Evolutionary conservation across 371 early-diverging fungal species (phyloP).

Genomic region (Agmasoma carcini): DNA sequence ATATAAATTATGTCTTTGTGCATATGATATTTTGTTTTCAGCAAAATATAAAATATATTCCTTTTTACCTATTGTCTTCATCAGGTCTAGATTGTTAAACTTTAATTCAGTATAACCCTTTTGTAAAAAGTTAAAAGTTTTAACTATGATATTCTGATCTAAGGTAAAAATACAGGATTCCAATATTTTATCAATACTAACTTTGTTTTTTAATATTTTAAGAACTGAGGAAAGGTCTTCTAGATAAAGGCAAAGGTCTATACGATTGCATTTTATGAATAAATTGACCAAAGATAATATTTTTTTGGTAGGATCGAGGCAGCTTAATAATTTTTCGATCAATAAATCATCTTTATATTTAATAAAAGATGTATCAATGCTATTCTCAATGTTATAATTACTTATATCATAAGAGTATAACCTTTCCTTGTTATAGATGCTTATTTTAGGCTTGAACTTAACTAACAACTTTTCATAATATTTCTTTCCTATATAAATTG

Average conservation of each 20-base stretch:
- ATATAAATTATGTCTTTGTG: background rate
- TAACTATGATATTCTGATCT: background rate
- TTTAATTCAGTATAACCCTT: background rate
- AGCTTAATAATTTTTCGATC: background rate
- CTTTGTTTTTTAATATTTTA: background rate
- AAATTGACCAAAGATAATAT: background rate
- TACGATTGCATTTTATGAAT: background rate
- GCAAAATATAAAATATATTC: background rate
- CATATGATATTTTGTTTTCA: background rate
- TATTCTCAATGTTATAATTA: background rate
- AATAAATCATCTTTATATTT: background rate
- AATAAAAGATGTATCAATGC: background rate
- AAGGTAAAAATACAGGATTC: background rate
- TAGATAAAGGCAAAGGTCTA: conserved; percentile 2
- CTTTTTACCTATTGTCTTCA: no score
- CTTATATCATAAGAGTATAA: background rate
- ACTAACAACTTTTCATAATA: no score
- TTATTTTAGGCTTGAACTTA: background rate
- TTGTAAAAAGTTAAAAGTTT: background rate
- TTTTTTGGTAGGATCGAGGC: background rate
- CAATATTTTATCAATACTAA: background rate
- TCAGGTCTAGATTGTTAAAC: no score
- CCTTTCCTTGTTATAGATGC: background rate
- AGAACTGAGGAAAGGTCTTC: background rate
- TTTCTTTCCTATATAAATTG: no score